Evolutionary conservation across 371 early-diverging fungal genomes (phyloP), one percentile per base, ranked within the genome.

Genomic region (Lichtheimia ramosa): DNA sequence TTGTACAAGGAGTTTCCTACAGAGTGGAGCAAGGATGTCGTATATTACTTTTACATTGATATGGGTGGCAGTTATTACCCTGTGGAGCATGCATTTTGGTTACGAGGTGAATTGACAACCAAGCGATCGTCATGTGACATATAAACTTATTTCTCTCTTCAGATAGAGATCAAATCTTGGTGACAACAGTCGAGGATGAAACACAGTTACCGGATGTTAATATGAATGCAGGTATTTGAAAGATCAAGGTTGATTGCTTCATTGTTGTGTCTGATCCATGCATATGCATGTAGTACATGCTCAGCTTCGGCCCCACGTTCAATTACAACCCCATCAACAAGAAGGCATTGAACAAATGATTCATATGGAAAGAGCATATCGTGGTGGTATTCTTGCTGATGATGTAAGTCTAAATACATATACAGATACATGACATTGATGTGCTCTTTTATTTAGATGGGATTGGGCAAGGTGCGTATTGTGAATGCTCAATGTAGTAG

Each of bases 351-450:
- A 70, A 24, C 56, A 54, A 14, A 74, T 77, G 77, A 66, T 74
- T 27, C 15, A 40, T 18, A 67, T 77, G 70, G 77, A 77, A 59
- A 63, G 50, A 23, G 43, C 65, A 0, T 57, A 68, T 23, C 61
- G 74, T n/a, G 77, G 77, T 5, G 77, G 77, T 21, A 72, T 77
- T 41, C 50, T 77, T 8, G 77, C 77, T 20, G 77, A 77, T 43
- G 77, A 77, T 58, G 76, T 69, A 69, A 56, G 51, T 12, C 12
- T 28, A n/a, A 13, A 10, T 24, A 18, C 16, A 25, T 10, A 8
- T 10, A 10, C 34, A 34, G 10, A 34, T 8, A 1, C 34, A 34
- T 34, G 6, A 34, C 10, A 23, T 13, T 5, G 49, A 7, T 20
- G n/a, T 14, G 16, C 14, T 43, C 16, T 48, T 16, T 39, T 48